Evolutionary conservation across 495 filamentous ascomycete species (phyloP), one percentile per base, ranked within the genome.

Genomic region (Staphylotrichum longicolle): DNA sequence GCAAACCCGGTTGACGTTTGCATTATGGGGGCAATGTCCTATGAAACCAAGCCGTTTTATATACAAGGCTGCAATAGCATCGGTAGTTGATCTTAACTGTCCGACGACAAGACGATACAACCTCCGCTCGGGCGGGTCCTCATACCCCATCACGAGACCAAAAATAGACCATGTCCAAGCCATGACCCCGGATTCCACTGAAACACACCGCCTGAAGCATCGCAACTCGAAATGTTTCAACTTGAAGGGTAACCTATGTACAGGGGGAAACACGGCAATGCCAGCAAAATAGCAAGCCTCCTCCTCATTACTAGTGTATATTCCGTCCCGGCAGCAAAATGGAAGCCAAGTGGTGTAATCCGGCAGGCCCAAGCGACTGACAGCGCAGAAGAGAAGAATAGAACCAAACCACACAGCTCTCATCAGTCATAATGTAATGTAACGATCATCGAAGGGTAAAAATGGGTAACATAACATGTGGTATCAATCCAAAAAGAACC

Each of bases 151-250:
- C 9, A n/a, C 42, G 12, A n/a, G 5, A 45, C 8, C 42, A 45
- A 45, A 45, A 11, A 45, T n/a, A 45, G 9, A 11, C 8, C 9
- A 11, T 1, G 20, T 27, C 20, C 20, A 27, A 27, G 14, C 42
- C 54, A 4, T 39, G 6, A 39, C 37, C 37, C 10, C 20, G 20
- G 20, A 10, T 39, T 39, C 10, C 37, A 39, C 5, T 41, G 51
- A 54, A 54, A 54, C 51, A 32, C n/a, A 15, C 34, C 51, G 20
- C 37, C 15, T 34, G n/a, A 40, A 30, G 37, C n/a, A 9, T 41
- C 35, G 51, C 37, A 8, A 42, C 35, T 54, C 51, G 37, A 40
- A 20, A 41, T 54, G 51, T 54, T 54, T 54, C 51, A 54, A 54
- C 35, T 41, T 54, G 5, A 14, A 10, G 10, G 10, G 37, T 7